Base-by-base conservation (phyloP, 495 filamentous ascomycete species). In the Hypoxylon perforatum region DNA sequence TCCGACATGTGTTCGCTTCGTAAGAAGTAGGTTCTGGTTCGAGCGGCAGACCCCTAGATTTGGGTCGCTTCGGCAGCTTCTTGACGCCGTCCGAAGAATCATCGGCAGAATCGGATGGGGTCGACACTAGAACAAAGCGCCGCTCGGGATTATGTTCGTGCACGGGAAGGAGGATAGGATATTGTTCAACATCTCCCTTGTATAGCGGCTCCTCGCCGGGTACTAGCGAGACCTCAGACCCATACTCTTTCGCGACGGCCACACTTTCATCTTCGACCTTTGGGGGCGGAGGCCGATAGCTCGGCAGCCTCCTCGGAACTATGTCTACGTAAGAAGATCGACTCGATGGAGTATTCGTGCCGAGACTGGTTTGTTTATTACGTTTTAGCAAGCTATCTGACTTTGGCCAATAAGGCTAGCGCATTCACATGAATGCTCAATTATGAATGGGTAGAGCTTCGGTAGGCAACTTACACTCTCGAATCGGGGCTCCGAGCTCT, bases 111-210 rank as follows among this genome's bases (percentile, higher is more conserved):
- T 75, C 75, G 18, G 76, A 65, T 7, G 57, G 42, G 28, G 67
- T 73, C 9, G 75, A 57, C 3, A 84, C 63, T 42, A 81, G 47
- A 0, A 84, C 75, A 28, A 84, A 84, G 18, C 81, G 75, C 22
- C 81, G 75, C 73, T 84, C 81, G 9, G 80, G 76, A 50, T 84
- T 84, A 50, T 77, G 52, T 23, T 82, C 77, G 63, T 76, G 72
- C 1, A 82, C 74, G 3, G 72, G 72, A 7, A 80, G 47, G 1
- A 84, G 18, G 44, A 84, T 73, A 4, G 78, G 78, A 9, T 65
- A 57, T 48, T 84, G 81, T 17, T 84, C 79, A 23, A 75, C 61
- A 15, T 81, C 77, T 19, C 81, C 81, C 10, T 76, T 76, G 15
- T 78, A 61, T 52, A 73, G 61, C 45, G 80, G 76, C 38, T 81